phyloP scores from a whole-genome alignment of 2,329 filamentous ascomycete species.

The Cercospora sp. region DNA sequence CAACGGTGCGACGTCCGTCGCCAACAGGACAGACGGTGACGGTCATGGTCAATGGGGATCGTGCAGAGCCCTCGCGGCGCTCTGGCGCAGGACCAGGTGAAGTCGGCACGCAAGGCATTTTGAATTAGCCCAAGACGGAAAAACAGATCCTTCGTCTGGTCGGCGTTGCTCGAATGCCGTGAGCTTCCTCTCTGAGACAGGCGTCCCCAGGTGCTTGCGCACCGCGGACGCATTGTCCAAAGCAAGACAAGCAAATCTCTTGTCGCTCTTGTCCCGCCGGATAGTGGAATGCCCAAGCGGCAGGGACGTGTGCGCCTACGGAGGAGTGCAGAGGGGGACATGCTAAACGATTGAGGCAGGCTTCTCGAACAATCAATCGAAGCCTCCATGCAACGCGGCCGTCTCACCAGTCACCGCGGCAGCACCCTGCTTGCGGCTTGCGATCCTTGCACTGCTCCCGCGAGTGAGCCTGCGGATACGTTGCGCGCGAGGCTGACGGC shows the following conservation, averaged over 20 bases:
- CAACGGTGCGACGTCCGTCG: neutral
- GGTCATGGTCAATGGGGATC: neutral
- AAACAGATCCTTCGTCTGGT: neutral
- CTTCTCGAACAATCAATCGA: conserved; percentile 5
- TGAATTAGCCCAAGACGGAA: neutral
- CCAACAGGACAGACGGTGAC: neutral
- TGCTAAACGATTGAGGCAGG: conserved; percentile 5
- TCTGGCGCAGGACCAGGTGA: neutral
- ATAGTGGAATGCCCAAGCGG: neutral
- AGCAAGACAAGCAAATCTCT: neutral
- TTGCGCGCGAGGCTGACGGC: neutral
- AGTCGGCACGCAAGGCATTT: neutral
- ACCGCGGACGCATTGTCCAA: neutral
- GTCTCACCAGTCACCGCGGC: neutral
- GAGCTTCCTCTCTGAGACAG: neutral
- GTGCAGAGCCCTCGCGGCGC: neutral
- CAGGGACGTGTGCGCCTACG: neutral
- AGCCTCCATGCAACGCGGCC: neutral
- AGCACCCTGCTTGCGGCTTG: neutral
- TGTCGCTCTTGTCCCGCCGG: neutral
- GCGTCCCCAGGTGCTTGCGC: neutral
- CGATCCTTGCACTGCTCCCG: neutral
- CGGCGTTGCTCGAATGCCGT: neutral
- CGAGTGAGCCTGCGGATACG: neutral
- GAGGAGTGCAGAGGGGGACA: neutral